Base-by-base conservation (phyloP, 805 yeast genomes). In the Candida loeiensis region DNA sequence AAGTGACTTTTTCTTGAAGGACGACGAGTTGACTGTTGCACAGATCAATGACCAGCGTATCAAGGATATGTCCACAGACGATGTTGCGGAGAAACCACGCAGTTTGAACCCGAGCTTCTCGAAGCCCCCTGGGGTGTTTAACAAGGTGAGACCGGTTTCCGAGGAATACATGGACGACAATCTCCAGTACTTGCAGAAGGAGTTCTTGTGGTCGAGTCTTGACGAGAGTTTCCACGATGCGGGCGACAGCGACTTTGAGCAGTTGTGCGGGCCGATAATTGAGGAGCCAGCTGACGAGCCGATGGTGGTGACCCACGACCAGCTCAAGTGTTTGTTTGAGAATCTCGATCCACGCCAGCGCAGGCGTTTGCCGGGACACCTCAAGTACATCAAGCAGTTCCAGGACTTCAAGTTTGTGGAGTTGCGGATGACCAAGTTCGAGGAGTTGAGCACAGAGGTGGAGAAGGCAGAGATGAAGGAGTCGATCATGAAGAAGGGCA, bases 1-100 rank as follows among this genome's bases (percentile, higher is more conserved):
- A 8, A 50, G 47, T 18, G 57, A 54, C 32, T 51, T 56, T 13
- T 65, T 69, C 43, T 55, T 68, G 34, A 59, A 54, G 38, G 74
- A 69, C 48, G 74, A 68, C 39, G 74, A 69, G 41, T 56, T 69
- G 43, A 62, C 72, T 1, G 50, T 48, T 24, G 73, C 59, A 24
- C 73, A 68, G 44, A 69, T 68, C 37, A 58, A 54, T 25, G 71
- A 68, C 44, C 71, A 62, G 41, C 63, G 64, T 44, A 41, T 53
- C 14, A 61, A 56, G 31, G 73, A 68, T 36, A 42, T 44, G 11
- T 39, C 40, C 11, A 39, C 27, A 6, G 50, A 44, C 14, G 41
- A 46, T 16, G 21, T 30, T 7, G 33, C 21, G 5, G 33, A 17
- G 24, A 7, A 6, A 6, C 6, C 9, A 21, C 9, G 9, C 9